Evolutionary conservation across 306 rosid species (phyloP), one percentile per base, ranked within the genome.

Genomic region (Elaeagnus macrophylla): DNA sequence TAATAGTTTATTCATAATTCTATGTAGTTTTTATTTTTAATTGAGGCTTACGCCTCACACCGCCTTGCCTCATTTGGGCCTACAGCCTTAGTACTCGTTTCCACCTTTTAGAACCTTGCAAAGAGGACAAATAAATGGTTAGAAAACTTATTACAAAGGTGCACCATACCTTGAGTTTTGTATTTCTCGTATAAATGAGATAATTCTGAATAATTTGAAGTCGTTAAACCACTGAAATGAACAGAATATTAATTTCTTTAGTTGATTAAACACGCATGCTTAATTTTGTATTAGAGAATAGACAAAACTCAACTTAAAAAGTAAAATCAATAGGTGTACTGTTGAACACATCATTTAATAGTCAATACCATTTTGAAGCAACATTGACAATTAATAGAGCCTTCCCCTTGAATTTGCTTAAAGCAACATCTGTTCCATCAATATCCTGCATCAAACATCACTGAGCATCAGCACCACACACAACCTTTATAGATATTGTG

Each of bases 321-420:
- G 13, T 40, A 45, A 42, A 37, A 65, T 51, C 50, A 11, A 15
- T 16, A 56, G 48, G 32, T 14, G 54, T 25, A 25, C 17, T 47
- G 8, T 2, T 8, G 7, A n/a, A 9, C 10, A 47, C 48, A 60
- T 16, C 10, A 17, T 56, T 16, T 39, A 49, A 56, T 36, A 48
- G 19, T 54, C 8, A 58, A 58, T 93, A 93, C 99, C 99, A 93
- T 80, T 60, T 77, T 48, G 99, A 93, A 75, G 99, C 99, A 73
- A 93, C 99, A 54, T 93, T 93, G 61, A 93, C 99, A 56, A 93
- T 72, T 84, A 93, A 72, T 7, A 87, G 85, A 82, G 73, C 94
- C 79, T 93, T 93, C 62, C 95, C 94, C 77, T 87, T 93, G 61
- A 82, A 93, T 42, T 81, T 93, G 83, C 65, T 77, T 48, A 93